phyloP scores from a whole-genome alignment of 2,329 filamentous ascomycete genomes.

The Metarhizium album region DNA sequence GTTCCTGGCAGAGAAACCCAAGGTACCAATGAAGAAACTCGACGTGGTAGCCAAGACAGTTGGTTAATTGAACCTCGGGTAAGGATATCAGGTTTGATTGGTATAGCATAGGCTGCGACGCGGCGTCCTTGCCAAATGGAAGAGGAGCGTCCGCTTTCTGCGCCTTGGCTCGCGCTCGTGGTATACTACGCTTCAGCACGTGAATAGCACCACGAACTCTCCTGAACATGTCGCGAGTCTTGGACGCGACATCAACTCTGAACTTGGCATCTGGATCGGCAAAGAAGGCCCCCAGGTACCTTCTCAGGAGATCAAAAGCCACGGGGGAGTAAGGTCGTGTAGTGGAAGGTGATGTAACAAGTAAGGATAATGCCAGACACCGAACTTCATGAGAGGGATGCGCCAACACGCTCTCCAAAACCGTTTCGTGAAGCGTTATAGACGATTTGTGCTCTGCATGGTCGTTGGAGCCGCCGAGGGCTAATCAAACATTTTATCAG shows the following conservation, averaged over 20 bases:
- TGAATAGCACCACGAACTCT: slow-evolving; percentile 59
- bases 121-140: slow-evolving; percentile 2
- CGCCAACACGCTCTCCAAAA: slow-evolving; percentile 41
- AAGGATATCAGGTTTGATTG: slow-evolving; percentile 29
- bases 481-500: slow-evolving; percentile 11
- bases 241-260: slow-evolving; percentile 66
- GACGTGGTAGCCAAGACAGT: slow-evolving; percentile 39
- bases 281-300: slow-evolving; percentile 60
- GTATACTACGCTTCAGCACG: slow-evolving; percentile 37
- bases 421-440: slow-evolving; percentile 28
- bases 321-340: slow-evolving; percentile 59
- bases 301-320: slow-evolving; percentile 51
- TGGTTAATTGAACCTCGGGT: slow-evolving; percentile 24
- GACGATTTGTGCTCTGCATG: slow-evolving; percentile 10
- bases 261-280: slow-evolving; percentile 80
- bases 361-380: slow-evolving; percentile 69
- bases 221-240: slow-evolving; percentile 66
- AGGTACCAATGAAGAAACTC: slow-evolving; percentile 67
- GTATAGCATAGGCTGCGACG: slow-evolving; percentile 23
- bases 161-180: slow-evolving; percentile 23
- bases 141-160: slow-evolving; percentile 19
- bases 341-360: slow-evolving; percentile 64
- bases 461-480: slow-evolving; percentile 14
- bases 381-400: slow-evolving; percentile 55
- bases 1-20: slow-evolving; percentile 58